Base-by-base conservation (phyloP, 495 filamentous ascomycete species). In the Penicillium simplicissimum region DNA sequence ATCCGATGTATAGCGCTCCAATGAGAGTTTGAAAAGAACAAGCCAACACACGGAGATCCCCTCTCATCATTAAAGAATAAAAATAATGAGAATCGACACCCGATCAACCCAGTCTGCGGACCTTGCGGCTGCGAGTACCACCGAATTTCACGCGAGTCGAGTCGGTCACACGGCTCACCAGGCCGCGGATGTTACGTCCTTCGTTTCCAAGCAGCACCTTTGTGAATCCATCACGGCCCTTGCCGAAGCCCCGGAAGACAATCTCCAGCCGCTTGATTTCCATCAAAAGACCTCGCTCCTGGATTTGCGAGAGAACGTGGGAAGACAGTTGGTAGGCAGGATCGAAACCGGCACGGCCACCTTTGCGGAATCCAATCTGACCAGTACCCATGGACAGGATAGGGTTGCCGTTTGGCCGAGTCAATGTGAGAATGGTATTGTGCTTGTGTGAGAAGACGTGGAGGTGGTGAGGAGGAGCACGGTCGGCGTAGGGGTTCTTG, bases 371-470 rank as follows among this genome's bases (percentile, higher is more conserved):
- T 2, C 92, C 92, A 34, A 98, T 81, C 55, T 96, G 90, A 14
- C 95, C 95, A 42, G 87, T 81, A 31, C 87, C 88, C 61, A 94
- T 71, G 9, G 88, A 90, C 64, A 98, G 75, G 31, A 97, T 74
- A 3, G 90, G 81, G 59, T 88, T 82, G 13, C 90, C 87, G 58
- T 93, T 88, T 15, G 93, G 93, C 65, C 84, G 84, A 38, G 90
- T 90, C 63, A 97, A 81, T 7, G 94, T 96, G 72, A 98, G 83
- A 71, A 97, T 90, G 13, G 90, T 91, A 79, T 98, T 98, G 83
- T 97, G 95, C 79, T 90, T 95, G 62, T 87, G 86, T 37, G 87
- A 71, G 74, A 86, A 96, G 72, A 98, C 81, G 79, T 97, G 92
- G 58, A 98, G 84, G 67, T 94, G 90, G 78, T 95, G 88, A 9